Conservation (phyloP, 768 basidiomycete genomes). For the Russula vinacea region DNA sequence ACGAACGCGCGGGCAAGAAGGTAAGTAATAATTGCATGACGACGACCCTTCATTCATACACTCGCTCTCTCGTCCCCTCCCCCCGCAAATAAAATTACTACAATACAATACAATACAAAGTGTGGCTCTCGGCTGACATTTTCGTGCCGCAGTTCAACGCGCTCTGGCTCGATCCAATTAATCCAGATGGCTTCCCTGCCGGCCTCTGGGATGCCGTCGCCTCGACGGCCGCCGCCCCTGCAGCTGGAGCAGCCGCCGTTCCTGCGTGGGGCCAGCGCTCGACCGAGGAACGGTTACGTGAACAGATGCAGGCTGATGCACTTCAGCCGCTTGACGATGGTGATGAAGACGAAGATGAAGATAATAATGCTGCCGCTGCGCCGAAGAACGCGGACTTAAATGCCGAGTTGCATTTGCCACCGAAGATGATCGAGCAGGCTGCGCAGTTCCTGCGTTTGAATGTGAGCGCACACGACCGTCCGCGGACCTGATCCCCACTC, state of each 20-base stretch:
- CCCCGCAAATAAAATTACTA: background rate
- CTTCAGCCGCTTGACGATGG: conserved; percentile 51
- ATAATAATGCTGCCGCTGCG: background rate
- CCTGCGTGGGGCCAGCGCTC: conserved; percentile 34
- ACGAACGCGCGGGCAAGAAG: conserved; percentile 66
- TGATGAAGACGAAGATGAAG: conserved; percentile 38
- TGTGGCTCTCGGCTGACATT: background rate
- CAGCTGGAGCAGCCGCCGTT: conserved; percentile 27
- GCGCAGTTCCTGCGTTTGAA: conserved; percentile 64
- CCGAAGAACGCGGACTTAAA: conserved; percentile 28
- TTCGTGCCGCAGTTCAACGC: conserved; percentile 65
- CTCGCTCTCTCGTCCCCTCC: background rate
- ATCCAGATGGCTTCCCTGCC: conserved; percentile 61
- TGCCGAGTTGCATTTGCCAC: conserved; percentile 41
- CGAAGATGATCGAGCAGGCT: conserved; percentile 64
- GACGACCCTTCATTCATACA: no score
- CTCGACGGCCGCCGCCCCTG: conserved; percentile 34
- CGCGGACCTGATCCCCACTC: background rate
- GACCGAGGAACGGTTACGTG: conserved; percentile 52
- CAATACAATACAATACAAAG: no score
- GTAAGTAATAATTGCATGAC: no score
- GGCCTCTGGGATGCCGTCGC: conserved; percentile 59
- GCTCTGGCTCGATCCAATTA: conserved; percentile 69
- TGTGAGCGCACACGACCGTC: conserved; percentile 33
- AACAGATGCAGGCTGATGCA: conserved; percentile 74